phyloP scores from a whole-genome alignment of 2,329 filamentous ascomycete genomes.

The Cladosporium sphaerospermum region DNA sequence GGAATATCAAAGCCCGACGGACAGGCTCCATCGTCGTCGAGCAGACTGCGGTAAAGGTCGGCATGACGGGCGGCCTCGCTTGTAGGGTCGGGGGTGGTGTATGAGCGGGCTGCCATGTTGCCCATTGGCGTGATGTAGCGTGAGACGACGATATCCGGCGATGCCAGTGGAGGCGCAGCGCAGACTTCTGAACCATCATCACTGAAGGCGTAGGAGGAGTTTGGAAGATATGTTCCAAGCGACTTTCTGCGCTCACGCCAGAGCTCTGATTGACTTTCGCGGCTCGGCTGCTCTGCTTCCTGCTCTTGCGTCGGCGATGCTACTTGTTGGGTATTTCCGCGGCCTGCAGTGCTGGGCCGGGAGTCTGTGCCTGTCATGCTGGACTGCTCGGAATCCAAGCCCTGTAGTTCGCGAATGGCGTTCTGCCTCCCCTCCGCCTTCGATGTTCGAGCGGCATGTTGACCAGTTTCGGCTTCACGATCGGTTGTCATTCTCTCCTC shows the following conservation, averaged over 20 bases:
- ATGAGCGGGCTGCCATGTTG: constrained; percentile 15
- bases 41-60: constrained; percentile 19
- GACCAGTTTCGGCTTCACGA: not conserved
- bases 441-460: not conserved
- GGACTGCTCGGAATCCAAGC: constrained; percentile 14
- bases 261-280: constrained; percentile 22
- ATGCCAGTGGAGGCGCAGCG: not conserved
- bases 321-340: not conserved
- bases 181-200: not conserved
- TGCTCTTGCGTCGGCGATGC: not conserved
- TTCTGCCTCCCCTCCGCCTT: not conserved
- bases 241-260: constrained; percentile 27
- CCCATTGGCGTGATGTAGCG: constrained; percentile 28
- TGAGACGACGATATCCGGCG: constrained; percentile 29
- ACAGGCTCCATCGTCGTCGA: constrained; percentile 15
- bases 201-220: not conserved
- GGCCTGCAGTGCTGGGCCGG: constrained; percentile 4
- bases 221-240: constrained; percentile 11
- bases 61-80: constrained; percentile 16
- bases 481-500: constrained; percentile 1
- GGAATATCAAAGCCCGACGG: constrained; percentile 14
- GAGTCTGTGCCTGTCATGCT: constrained; percentile 6
- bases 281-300: not conserved
- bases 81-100: constrained; percentile 14
- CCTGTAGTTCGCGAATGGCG: constrained; percentile 11